A percentile compares a stretch with the other conserved stretches of the same genome.
Evolutionary conservation across 2,329 filamentous ascomycete genomes (phyloP).

Genomic region (Gnomoniopsis sp.): DNA sequence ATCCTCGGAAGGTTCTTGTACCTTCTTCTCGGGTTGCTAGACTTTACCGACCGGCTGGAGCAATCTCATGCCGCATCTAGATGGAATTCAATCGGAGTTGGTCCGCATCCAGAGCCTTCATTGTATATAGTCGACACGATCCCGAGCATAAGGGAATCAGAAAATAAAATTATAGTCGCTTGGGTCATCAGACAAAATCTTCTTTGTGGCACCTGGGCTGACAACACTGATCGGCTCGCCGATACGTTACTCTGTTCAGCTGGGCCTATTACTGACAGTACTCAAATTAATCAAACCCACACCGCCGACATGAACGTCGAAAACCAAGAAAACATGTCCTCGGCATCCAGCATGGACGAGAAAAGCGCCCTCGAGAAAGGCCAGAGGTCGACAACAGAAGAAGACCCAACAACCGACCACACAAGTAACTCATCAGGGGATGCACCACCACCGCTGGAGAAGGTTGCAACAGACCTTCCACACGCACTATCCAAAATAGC

Average conservation of each 20-base stretch:
- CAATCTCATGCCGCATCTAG: not conserved
- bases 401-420: not conserved
- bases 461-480: not conserved
- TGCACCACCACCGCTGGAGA: not conserved
- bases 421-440: not conserved
- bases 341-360: not conserved
- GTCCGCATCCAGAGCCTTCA: not conserved
- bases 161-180: not conserved
- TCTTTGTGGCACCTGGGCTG: no score
- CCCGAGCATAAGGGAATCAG: not conserved
- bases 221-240: no score
- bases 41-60: not conserved
- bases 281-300: no score
- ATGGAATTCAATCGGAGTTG: not conserved
- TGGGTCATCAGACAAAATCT: no score
- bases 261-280: no score
- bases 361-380: not conserved
- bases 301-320: not conserved
- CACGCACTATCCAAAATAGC: not conserved
- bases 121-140: not conserved
- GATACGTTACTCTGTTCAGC: no score
- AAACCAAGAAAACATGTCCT: not conserved
- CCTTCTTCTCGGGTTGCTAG: no score
- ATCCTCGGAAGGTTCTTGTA: no score
- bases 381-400: not conserved